These are phyloP conservation scores for Solanum stenotomum DNA, from an alignment of 257 asterid species.

Conservation along the genomic window DNA sequence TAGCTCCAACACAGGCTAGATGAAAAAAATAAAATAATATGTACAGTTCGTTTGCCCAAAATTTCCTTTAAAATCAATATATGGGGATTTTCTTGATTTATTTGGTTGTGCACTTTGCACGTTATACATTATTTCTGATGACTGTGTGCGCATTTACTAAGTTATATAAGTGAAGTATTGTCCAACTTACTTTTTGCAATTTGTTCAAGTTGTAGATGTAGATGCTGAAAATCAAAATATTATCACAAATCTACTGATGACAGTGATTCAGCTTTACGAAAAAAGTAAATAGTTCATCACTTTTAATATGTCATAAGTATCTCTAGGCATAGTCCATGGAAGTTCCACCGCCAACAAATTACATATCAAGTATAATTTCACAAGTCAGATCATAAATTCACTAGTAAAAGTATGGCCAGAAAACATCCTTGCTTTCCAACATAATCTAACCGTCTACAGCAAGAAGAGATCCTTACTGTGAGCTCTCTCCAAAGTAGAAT, in stretches of 20 bases:
- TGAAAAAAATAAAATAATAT: conserved; percentile 8
- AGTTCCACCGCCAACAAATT: background rate
- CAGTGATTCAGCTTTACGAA: background rate
- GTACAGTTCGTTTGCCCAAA: conserved; percentile 28
- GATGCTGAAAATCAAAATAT: background rate
- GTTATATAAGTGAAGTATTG: background rate
- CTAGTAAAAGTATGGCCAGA: rapidly evolving
- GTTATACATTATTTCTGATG: background rate
- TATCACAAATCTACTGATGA: background rate
- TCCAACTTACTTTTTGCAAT: no score
- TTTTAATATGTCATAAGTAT: background rate
- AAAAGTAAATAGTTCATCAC: background rate
- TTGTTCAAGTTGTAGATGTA: background rate
- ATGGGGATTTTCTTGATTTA: background rate
- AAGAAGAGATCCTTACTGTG: background rate
- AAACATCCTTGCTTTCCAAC: no score
- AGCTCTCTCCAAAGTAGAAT: background rate
- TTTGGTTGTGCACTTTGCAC: background rate
- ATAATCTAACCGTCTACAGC: background rate
- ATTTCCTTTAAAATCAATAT: background rate
- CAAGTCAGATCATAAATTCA: no score
- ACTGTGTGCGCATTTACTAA: background rate
- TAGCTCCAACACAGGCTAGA: background rate
- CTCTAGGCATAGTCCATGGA: background rate
- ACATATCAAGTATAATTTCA: no score